These are phyloP conservation scores for Acanthochlamys bracteata DNA, from an alignment of 106 monocot species.

Conservation along the genomic window DNA sequence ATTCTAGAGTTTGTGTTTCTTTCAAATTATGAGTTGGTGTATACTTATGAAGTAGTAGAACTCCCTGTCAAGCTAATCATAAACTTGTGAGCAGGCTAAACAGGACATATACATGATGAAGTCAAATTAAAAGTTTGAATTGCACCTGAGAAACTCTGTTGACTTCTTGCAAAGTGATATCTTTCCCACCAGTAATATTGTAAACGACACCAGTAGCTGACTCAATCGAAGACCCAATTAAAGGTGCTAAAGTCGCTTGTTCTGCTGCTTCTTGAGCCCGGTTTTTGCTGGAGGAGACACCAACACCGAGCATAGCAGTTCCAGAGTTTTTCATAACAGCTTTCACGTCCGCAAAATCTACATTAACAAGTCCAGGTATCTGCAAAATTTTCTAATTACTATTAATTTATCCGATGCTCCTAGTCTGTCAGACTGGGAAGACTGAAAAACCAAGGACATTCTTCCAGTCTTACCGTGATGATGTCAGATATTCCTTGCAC, in stretches of 20 bases:
- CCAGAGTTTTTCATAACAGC: constrained; percentile 98
- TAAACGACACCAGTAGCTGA: constrained; percentile 92
- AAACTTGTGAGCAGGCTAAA: too few species aligned
- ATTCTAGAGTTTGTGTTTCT: too few species aligned
- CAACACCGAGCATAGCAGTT: constrained; percentile 98
- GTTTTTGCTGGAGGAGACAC: constrained; percentile 91
- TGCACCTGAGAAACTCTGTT: constrained; percentile 92
- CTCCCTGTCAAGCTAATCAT: too few species aligned
- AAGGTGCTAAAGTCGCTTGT: constrained; percentile 88
- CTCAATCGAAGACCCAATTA: constrained; percentile 91
- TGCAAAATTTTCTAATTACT: constrained; percentile 18
- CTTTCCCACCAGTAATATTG: constrained; percentile 94
- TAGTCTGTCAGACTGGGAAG: background rate
- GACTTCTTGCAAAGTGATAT: constrained; percentile 98
- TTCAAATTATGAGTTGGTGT: too few species aligned
- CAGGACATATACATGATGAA: background rate
- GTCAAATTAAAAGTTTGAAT: background rate
- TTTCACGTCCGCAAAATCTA: constrained; percentile 99
- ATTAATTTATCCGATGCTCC: background rate
- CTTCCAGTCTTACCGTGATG: constrained; percentile 53
- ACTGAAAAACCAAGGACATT: background rate
- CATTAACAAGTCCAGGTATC: constrained; percentile 96
- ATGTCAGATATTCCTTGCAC: constrained; percentile 99
- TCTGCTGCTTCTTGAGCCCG: constrained; percentile 98
- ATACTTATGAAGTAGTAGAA: too few species aligned